Base-by-base conservation (phyloP, 1,139 yeast genomes). In the Geotrichum reessii region DNA sequence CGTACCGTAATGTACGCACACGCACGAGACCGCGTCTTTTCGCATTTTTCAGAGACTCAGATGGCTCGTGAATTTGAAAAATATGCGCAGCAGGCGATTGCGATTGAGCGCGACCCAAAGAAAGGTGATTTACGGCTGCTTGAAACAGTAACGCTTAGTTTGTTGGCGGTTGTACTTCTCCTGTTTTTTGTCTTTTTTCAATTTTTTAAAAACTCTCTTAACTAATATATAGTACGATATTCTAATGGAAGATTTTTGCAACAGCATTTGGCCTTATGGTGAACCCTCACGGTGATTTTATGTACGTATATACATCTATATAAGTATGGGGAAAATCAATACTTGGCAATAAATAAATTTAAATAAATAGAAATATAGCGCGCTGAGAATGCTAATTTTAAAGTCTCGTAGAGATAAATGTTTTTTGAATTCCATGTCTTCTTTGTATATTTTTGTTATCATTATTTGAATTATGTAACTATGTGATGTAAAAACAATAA, bases 41-140 rank as follows among this genome's bases (percentile, higher is more conserved):
- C 74, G 21, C 71, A 76, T 42, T 89, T 88, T 67, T 81, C 91
- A 14, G 74, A 86, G 60, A 77, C 75, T 8, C 81, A 83, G 54
- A 85, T 88, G 87, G 84, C 88, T 44, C 65, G 73, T 57, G 74
- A 78, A 40, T 81, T 87, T 64, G 80, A 79, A 60, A 67, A 68
- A 47, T 71, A 68, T n/a, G 71, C 74, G 27, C 49, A 53, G 62
- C 57, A 21, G 57, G 63, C 50, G 37, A 50, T 55, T 61, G 64
- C 57, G 22, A 54, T 61, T 56, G 52, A 24, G 52, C 55, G 66
- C 57, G 44, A 49, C 31, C 50, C 56, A 1, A 62, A 58, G 2
- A 52, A 47, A 7, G 61, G 62, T 21, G 53, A 62, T 12, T 69
- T 70, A 64, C 65, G 62, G 56, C 58, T 59, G 19, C 59, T 67